These are phyloP conservation scores for Histomonas meleagridis DNA, from an alignment of 208 protist genomes.

Conservation along the genomic window DNA sequence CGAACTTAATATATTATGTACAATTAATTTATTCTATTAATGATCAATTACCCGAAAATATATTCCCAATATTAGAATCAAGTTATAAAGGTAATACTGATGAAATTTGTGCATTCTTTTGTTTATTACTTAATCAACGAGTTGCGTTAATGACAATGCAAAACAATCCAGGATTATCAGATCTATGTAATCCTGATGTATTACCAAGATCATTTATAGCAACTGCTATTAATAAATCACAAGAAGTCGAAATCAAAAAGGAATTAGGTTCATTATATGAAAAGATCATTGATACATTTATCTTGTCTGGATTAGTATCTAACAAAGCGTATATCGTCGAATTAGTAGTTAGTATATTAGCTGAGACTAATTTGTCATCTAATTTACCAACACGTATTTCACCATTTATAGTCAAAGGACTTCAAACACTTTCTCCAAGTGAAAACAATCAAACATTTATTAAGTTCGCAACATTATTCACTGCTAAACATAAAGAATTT, in stretches of 20 bases:
- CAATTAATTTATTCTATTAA: not conserved
- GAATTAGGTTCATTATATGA: not conserved
- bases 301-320: not conserved
- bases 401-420: not conserved
- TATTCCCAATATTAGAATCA: not conserved
- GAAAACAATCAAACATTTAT: not conserved
- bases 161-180: not conserved
- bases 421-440: not conserved
- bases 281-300: not conserved
- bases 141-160: not conserved
- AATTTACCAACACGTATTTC: not conserved
- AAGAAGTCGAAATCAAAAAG: not conserved
- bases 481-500: not conserved
- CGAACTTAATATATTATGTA: not conserved
- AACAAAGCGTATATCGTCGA: not conserved
- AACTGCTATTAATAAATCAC: too few relatives aligned
- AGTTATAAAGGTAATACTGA: not conserved
- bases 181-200: not conserved
- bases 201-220: not conserved
- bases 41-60: not conserved
- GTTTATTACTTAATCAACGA: not conserved
- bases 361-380: not conserved
- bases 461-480: constrained; percentile 11
- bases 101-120: not conserved
- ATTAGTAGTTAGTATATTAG: not conserved